These are phyloP conservation scores for Phytophthora pinifolia DNA, from an alignment of 352 stramenopile species.

Conservation along the genomic window DNA sequence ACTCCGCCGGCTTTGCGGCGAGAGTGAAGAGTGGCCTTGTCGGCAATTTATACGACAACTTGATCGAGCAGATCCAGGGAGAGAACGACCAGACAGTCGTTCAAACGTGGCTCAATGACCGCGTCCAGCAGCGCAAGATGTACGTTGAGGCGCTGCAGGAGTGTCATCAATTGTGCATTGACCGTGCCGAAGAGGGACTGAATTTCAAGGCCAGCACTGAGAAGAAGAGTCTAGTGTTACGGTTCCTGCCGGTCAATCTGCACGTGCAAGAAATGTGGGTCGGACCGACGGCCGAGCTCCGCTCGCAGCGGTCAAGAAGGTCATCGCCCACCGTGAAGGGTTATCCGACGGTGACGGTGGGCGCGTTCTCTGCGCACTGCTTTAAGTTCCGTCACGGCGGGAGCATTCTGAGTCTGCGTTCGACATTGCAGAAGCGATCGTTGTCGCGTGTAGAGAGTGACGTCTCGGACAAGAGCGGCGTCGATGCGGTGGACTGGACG, in stretches of 20 bases:
- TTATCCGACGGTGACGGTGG: slow-evolving; percentile 75
- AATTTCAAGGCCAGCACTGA: slow-evolving; percentile 86
- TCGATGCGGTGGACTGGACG: slow-evolving; percentile 53
- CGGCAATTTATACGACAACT: slow-evolving; percentile 70
- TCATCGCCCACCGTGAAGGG: slow-evolving; percentile 60
- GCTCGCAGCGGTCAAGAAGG: slow-evolving; percentile 62
- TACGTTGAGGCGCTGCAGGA: slow-evolving; percentile 72
- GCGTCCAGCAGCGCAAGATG: slow-evolving; percentile 59
- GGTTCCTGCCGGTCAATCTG: slow-evolving; percentile 82
- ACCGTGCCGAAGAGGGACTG: slow-evolving; percentile 61
- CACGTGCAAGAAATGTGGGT: slow-evolving; percentile 89
- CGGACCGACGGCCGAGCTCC: slow-evolving; percentile 60
- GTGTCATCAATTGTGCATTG: slow-evolving; percentile 69
- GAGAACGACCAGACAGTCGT: slow-evolving; percentile 77
- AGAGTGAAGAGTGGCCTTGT: slow-evolving; percentile 67
- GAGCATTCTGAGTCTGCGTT: slow-evolving; percentile 71
- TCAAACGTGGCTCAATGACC: slow-evolving; percentile 73
- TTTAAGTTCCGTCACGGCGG: slow-evolving; percentile 80
- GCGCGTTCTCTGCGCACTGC: slow-evolving; percentile 78
- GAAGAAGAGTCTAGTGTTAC: slow-evolving; percentile 75
- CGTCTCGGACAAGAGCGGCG: slow-evolving; percentile 32
- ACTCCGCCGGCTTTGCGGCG: slow-evolving; percentile 59
- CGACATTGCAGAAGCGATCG: slow-evolving; percentile 54
- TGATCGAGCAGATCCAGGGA: slow-evolving; percentile 86
- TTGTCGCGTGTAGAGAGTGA: slow-evolving; percentile 54